These are phyloP conservation scores for Cladobotryum protrusum DNA, from an alignment of 2,329 filamentous ascomycete species.

Conservation along the genomic window DNA sequence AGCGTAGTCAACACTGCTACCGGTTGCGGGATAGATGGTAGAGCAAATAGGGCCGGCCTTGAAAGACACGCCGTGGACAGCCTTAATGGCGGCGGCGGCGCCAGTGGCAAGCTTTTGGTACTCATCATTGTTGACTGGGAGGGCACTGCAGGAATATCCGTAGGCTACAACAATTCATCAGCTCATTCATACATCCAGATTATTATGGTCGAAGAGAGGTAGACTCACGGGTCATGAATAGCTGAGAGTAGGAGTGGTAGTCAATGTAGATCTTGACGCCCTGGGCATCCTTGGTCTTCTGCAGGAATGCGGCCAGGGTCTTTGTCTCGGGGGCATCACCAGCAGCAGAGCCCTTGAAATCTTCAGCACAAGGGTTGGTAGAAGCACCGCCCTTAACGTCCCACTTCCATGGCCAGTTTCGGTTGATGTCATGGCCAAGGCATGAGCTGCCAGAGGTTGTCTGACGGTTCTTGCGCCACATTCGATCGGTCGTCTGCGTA, in stretches of 20 bases:
- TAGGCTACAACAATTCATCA: constrained; percentile 48
- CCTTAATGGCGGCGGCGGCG: constrained; percentile 44
- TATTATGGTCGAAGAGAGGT: constrained; percentile 20
- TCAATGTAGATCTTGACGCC: constrained; percentile 59
- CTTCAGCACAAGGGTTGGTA: constrained; percentile 44
- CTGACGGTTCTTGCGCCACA: constrained; percentile 59
- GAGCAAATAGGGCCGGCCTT: constrained; percentile 48
- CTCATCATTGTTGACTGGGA: constrained; percentile 39
- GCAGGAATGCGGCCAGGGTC: constrained; percentile 35
- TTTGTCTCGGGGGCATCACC: constrained; percentile 47
- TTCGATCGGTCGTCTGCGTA: constrained; percentile 47
- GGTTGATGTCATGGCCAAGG: constrained; percentile 51
- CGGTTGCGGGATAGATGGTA: constrained; percentile 54
- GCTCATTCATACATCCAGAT: neutral
- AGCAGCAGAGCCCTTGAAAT: constrained; percentile 37
- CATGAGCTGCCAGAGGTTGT: constrained; percentile 33
- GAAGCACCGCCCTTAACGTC: constrained; percentile 42
- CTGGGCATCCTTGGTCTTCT: constrained; percentile 28
- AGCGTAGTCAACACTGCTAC: constrained; percentile 41
- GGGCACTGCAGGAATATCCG: constrained; percentile 50
- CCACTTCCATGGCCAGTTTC: constrained; percentile 56
- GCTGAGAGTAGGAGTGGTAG: constrained; percentile 58
- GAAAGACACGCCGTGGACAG: constrained; percentile 34
- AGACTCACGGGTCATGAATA: constrained; percentile 55
- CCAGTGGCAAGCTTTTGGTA: constrained; percentile 43